A percentile compares a stretch with the other conserved stretches of the same genome.
These are phyloP conservation scores for Dendrobium officinale DNA, from an alignment of 106 monocot species.

Conservation along the genomic window DNA sequence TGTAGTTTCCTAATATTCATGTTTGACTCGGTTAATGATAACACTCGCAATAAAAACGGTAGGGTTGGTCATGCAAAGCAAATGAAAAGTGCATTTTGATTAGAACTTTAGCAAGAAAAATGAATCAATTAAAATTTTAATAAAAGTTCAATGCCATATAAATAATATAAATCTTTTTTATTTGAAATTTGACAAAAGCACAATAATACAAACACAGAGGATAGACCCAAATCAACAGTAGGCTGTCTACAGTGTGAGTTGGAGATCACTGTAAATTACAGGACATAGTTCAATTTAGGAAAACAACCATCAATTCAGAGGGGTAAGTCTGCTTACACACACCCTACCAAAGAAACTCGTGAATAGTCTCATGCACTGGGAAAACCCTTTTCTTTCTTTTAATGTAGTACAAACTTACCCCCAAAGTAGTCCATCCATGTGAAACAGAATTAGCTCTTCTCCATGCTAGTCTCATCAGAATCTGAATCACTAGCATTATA, in stretches of 20 bases:
- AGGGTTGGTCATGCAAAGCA: not conserved
- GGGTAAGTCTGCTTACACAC: not conserved
- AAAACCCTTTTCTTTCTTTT: not conserved
- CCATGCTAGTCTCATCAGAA: constrained; percentile 49
- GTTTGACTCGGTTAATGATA: not conserved
- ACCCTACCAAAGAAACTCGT: not conserved
- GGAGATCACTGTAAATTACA: too few species aligned
- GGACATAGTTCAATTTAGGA: not conserved
- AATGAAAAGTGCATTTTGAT: not conserved
- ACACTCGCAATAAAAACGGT: not conserved
- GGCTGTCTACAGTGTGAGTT: too few species aligned
- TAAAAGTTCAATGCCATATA: not conserved
- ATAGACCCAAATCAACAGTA: not conserved
- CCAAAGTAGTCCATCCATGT: not conserved
- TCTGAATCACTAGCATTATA: constrained; percentile 95
- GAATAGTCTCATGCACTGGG: not conserved
- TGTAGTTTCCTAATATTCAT: not conserved
- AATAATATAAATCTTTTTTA: not conserved
- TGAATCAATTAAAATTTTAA: not conserved
- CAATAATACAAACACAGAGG: not conserved
- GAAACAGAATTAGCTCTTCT: constrained; percentile 12
- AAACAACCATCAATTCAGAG: not conserved
- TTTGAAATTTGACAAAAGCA: not conserved
- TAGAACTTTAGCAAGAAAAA: not conserved
- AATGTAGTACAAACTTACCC: constrained; percentile 4